Percentiles rank a stretch among this genome's conserved stretches.
Evolutionary conservation across 345 rosid species (phyloP).

Genomic region (Carallia pectinifolia): DNA sequence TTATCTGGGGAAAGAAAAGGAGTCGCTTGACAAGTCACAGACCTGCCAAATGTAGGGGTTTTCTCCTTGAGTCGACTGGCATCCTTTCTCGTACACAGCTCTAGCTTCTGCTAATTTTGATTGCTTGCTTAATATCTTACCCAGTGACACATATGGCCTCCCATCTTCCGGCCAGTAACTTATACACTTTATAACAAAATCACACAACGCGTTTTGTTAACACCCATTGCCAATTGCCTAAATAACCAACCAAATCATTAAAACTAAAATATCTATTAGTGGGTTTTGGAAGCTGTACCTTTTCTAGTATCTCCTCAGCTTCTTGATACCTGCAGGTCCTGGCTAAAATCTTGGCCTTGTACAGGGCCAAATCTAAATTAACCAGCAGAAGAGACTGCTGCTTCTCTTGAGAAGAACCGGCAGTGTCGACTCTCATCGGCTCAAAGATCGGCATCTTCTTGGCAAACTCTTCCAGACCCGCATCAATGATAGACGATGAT

Average conservation of each 20-base stretch:
- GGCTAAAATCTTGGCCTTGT: constrained; percentile 63
- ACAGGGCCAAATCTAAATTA: constrained; percentile 84
- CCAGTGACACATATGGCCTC: constrained; percentile 79
- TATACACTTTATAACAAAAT: constrained; percentile 58
- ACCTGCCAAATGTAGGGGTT: constrained; percentile 99
- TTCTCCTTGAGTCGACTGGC: constrained; percentile 96
- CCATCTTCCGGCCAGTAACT: constrained; percentile 96
- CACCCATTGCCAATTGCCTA: background rate
- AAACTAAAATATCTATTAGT: background rate
- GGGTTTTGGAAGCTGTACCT: constrained; percentile 39
- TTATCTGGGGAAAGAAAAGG: no score
- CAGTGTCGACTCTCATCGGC: constrained; percentile 57
- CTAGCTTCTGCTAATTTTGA: constrained; percentile 60
- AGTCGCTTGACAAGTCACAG: background rate
- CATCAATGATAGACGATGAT: constrained; percentile 51
- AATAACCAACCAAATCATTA: background rate
- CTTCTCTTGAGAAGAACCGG: constrained; percentile 39
- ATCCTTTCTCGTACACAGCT: constrained; percentile 76
- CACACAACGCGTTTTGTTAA: constrained; percentile 8
- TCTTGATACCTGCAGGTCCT: constrained; percentile 56
- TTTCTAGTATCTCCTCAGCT: constrained; percentile 67
- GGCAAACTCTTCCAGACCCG: constrained; percentile 61
- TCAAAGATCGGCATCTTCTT: constrained; percentile 91
- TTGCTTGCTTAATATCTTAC: constrained; percentile 78
- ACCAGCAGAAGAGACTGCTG: constrained; percentile 48